These are phyloP conservation scores for Phytophthora nicotianae DNA, from an alignment of 352 stramenopile species.

Conservation along the genomic window DNA sequence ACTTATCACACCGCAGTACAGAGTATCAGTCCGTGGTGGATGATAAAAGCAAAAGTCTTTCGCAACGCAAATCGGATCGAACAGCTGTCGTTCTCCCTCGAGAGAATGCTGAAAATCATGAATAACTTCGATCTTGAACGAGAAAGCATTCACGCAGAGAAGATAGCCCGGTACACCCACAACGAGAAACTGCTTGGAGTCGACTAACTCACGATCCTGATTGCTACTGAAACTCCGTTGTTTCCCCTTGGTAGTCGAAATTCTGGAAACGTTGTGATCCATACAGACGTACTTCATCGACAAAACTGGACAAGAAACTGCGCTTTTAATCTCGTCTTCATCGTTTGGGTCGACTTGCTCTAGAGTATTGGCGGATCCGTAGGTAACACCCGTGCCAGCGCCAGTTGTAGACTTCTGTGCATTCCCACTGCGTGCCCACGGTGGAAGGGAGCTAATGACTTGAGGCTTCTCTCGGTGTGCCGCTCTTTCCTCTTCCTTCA, in stretches of 20 bases:
- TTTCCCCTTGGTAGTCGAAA: not conserved
- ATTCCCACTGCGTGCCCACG: conserved; percentile 63
- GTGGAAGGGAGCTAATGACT: conserved; percentile 71
- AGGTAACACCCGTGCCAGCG: not conserved
- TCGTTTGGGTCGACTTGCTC: not conserved
- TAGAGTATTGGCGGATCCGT: not conserved
- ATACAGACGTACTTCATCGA: conserved; percentile 58
- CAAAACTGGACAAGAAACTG: conserved; percentile 54
- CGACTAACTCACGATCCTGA: conserved; percentile 52
- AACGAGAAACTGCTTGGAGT: conserved; percentile 59
- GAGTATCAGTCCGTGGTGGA: conserved; percentile 10
- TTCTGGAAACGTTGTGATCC: conserved; percentile 1
- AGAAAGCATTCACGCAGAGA: conserved; percentile 69
- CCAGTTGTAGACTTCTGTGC: conserved; percentile 28
- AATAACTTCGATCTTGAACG: conserved; percentile 61
- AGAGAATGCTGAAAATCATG: conserved; percentile 54
- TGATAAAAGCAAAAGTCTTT: conserved; percentile 64
- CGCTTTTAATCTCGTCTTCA: conserved; percentile 19
- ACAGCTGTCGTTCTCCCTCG: too few species aligned
- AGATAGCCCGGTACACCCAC: conserved; percentile 55
- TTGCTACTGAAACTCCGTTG: conserved; percentile 48
- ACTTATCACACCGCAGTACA: conserved; percentile 56
- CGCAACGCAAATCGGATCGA: conserved; percentile 49
- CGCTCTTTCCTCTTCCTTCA: conserved; percentile 52
- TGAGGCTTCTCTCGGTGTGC: conserved; percentile 52